Base-by-base conservation (phyloP, 1,284 basidiomycete species). In the Ganoderma meredithae region DNA sequence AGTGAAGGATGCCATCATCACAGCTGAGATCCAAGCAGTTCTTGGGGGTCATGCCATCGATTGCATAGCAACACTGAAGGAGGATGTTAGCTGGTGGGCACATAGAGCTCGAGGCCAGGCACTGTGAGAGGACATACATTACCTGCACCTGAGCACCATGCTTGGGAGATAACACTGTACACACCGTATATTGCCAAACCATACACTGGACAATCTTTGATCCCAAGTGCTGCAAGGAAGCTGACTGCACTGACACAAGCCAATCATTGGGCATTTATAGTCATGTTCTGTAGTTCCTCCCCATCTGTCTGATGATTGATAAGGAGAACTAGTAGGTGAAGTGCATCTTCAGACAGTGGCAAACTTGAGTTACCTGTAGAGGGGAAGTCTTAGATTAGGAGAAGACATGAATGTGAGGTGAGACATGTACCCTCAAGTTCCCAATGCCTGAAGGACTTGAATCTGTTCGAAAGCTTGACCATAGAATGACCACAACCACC, bases 191-290 rank as follows among this genome's bases (percentile, higher is more conserved):
- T 44, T 1, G 61, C 36, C 0, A 66, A 39, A 1, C 65, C 65
- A 49, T 66, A 63, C 13, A 66, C 44, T 0, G 65, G 61, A 19
- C 63, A 66, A 33, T 63, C 65, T 19, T 9, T 40, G 33, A 66
- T 53, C 13, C 65, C 65, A 9, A 66, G 43, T 4, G 62, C 13
- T 4, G 65, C n/a, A 33, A 66, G 61, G 41, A 59, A 66, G 1
- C 49, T 13, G 9, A 36, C 65, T 0, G 65, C 65, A 44, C 65
- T 63, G 36, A 36, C 44, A 31, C 55, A 66, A 15, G 31, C 44
- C 36, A 66, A n/a, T 1, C 65, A 61, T 19, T 33, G 61, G 19
- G 8, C 12, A n/a, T 63, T 63, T 19, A 40, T 27, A 6, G 41
- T 60, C 22, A 22, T 15, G 33, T 27, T n/a, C 13, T 60, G 41